Base-by-base conservation (phyloP, 2,329 filamentous ascomycete species). In the Sphaerulina vaccinii region DNA sequence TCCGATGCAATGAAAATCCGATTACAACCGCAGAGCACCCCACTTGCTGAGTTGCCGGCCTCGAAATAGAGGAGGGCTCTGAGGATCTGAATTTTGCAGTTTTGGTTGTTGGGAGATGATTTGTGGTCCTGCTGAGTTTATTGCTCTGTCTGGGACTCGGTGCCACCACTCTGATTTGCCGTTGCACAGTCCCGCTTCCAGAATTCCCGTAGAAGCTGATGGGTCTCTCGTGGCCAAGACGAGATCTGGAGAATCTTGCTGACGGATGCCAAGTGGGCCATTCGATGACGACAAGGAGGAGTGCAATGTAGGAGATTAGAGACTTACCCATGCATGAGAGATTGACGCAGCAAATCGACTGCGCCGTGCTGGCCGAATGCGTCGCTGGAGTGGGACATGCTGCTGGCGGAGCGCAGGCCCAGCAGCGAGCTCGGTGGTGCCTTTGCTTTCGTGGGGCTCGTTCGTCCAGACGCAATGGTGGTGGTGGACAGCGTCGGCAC, bases 341-440 rank as follows among this genome's bases (percentile, higher is more conserved):
- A 75, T 69, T 83, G 81, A 64, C 80, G 75, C 63, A 82, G 70
- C 68, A 82, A 70, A 63, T 83, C 80, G 45, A 78, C 76, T 49
- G 81, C 79, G 53, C 73, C 74, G 62, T 75, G 71, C 62, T 69
- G 61, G 46, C 51, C 54, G 33, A 54, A 52, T 13, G 43, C 51
- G 51, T 49, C 45, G 40, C 45, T 43, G 21, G 56, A 42, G 40
- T 49, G 47, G 21, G 56, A 42, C 43, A 50, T 76, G 78, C 19
- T 61, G 48, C 36, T 61, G 51, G 42, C 46, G 15, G 52, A 36
- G 41, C 51, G 51, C 51, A 49, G 51, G 46, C 51, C 46, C 33
- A 53, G 45, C 23, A 39, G 32, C 43, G 50, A 52, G 27, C 41
- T 35, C 45, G 29, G 23, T 10, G 36, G 23, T 35, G 51, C 51